Evolutionary conservation across 148 eudicot genomes (phyloP).

Genomic region (Beta vulgaris): DNA sequence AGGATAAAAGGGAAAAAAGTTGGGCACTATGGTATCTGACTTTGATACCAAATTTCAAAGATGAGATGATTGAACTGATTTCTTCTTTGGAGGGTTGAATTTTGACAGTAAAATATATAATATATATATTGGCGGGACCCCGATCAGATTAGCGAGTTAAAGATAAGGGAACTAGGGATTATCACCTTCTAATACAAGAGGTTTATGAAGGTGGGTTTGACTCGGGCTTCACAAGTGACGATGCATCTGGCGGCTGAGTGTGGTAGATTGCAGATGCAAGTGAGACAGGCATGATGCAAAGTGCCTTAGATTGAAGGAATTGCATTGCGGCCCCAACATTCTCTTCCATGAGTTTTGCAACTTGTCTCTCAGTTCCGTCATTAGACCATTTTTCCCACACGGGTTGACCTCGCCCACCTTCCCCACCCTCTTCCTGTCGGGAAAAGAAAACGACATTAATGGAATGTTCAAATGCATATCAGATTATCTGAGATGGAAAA

Average conservation of each 20-base stretch:
- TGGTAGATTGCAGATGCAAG: slow-evolving; percentile 94
- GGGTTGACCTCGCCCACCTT: slow-evolving; percentile 67
- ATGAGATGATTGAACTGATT: slow-evolving; percentile 24
- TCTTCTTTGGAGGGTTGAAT: slow-evolving; percentile 22
- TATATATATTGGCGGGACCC: slow-evolving; percentile 19
- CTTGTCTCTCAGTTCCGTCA: slow-evolving; percentile 97
- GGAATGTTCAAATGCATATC: slow-evolving; percentile 1
- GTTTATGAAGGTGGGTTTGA: slow-evolving; percentile 53
- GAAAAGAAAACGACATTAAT: slow-evolving; percentile 12
- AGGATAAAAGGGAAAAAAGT: slow-evolving; percentile 32
- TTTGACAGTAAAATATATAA: slow-evolving; percentile 21
- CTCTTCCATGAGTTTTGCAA: slow-evolving; percentile 96
- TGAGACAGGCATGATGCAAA: slow-evolving; percentile 95
- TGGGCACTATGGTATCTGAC: slow-evolving; percentile 47
- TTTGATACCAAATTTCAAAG: slow-evolving; percentile 39
- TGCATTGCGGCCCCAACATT: slow-evolving; percentile 98
- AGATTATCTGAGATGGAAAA: background rate
- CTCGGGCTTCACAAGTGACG: slow-evolving; percentile 69
- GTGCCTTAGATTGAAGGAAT: slow-evolving; percentile 93
- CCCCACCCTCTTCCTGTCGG: slow-evolving; percentile 66
- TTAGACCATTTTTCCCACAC: slow-evolving; percentile 99
- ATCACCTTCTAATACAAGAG: slow-evolving; percentile 15
- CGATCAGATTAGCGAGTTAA: slow-evolving; percentile 26
- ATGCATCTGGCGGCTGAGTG: slow-evolving; percentile 65
- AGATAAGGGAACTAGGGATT: slow-evolving; percentile 8